These are phyloP conservation scores for Phytopythium ostracodes DNA, from an alignment of 352 stramenopile genomes.

Conservation along the genomic window DNA sequence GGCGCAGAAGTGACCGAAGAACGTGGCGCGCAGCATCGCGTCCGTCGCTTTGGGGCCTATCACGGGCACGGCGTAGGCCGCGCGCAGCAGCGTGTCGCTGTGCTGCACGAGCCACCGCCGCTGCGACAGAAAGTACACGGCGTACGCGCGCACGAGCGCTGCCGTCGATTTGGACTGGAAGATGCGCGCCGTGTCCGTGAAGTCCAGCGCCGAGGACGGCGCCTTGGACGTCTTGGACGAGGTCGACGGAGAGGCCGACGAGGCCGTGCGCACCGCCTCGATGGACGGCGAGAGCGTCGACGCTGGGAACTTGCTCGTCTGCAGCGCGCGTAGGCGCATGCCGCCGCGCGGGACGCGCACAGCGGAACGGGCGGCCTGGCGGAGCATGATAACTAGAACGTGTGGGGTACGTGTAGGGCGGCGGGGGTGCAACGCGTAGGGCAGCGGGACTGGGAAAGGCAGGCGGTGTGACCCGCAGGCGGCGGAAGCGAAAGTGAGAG, in stretches of 20 bases:
- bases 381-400: background rate
- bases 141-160: conserved; percentile 86
- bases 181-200: conserved; percentile 78
- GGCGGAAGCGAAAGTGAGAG: background rate
- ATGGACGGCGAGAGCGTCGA: conserved; percentile 5
- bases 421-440: background rate
- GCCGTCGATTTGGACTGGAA: conserved; percentile 78
- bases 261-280: background rate
- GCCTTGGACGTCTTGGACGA: conserved; percentile 9
- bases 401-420: background rate
- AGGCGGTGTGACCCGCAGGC: background rate
- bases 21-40: conserved; percentile 87
- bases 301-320: conserved; percentile 5
- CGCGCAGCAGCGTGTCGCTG: conserved; percentile 79
- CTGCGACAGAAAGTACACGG: conserved; percentile 86
- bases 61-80: conserved; percentile 72
- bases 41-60: conserved; percentile 82
- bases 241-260: conserved; percentile 14
- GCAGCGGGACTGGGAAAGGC: background rate
- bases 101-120: conserved; percentile 86
- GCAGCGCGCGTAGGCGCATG: background rate
- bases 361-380: conserved; percentile 2
- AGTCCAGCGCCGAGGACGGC: conserved; percentile 27
- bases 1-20: conserved; percentile 98
- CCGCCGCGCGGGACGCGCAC: background rate